Percentiles rank a stretch among this genome's conserved stretches.
Conservation (phyloP, 2,329 filamentous ascomycete species). For the Aspergillus sp. region DNA sequence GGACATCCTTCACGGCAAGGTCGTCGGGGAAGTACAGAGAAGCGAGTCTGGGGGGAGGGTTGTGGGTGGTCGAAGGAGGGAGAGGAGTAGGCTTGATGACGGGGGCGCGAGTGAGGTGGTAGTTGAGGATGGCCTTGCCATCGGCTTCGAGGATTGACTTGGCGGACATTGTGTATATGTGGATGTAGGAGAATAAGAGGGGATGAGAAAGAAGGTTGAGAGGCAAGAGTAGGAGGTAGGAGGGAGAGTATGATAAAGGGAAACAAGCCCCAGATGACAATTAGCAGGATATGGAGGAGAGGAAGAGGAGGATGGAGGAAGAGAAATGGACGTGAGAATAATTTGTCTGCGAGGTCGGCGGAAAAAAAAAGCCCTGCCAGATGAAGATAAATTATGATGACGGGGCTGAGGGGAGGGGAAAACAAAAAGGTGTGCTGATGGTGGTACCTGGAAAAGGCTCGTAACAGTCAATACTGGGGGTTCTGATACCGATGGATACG, state of each 20-base stretch:
- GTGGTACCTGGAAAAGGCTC: slow-evolving; percentile 5
- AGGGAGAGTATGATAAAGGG: slow-evolving; percentile 13
- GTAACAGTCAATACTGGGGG: slow-evolving; percentile 3
- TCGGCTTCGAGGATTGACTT: slow-evolving; percentile 99
- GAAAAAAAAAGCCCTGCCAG: slow-evolving; percentile 1
- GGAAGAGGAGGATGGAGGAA: not conserved
- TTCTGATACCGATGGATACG: slow-evolving; percentile 8
- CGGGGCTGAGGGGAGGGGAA: slow-evolving; percentile 8
- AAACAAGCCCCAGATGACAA: slow-evolving; percentile 18
- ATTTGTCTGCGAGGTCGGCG: slow-evolving; percentile 13
- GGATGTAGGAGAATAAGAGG: slow-evolving; percentile 17
- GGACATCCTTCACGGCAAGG: slow-evolving; percentile 75
- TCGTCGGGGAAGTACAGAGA: slow-evolving; percentile 92
- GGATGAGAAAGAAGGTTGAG: slow-evolving; percentile 1
- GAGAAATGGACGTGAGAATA: slow-evolving; percentile 5
- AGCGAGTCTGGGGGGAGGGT: slow-evolving; percentile 85
- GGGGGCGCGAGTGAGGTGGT: slow-evolving; percentile 95
- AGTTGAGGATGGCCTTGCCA: slow-evolving; percentile 99
- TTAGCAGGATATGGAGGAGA: slow-evolving; percentile 8
- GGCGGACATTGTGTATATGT: slow-evolving; percentile 68
- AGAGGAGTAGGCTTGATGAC: slow-evolving; percentile 98
- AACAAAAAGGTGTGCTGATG: slow-evolving; percentile 7
- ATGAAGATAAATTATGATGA: slow-evolving; percentile 11
- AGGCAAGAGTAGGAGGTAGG: slow-evolving; percentile 14
- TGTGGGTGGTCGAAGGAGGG: slow-evolving; percentile 79